Evolutionary conservation across 2,329 filamentous ascomycete species (phyloP).

Genomic region (Trichoderma semiorbis): DNA sequence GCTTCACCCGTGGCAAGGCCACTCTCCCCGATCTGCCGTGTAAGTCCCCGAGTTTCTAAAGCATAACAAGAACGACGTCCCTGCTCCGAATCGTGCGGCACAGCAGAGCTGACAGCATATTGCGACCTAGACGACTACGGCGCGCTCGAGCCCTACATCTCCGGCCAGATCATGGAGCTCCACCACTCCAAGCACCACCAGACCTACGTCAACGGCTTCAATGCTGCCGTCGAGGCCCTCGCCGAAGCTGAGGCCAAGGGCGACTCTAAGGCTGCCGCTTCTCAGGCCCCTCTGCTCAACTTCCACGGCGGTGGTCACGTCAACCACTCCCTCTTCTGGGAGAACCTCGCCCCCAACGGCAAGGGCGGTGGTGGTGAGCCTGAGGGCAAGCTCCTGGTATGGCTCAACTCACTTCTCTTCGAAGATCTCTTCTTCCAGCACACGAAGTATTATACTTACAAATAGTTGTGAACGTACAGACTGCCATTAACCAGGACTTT

Average conservation of each 20-base stretch:
- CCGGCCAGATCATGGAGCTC: slow-evolving; percentile 91
- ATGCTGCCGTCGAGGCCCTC: slow-evolving; percentile 71
- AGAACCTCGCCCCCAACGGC: slow-evolving; percentile 68
- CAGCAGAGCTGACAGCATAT: not conserved
- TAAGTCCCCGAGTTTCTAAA: slow-evolving; percentile 32
- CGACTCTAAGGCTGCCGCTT: slow-evolving; percentile 50
- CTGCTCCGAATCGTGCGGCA: not conserved
- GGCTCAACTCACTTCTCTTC: not conserved
- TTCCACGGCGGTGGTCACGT: slow-evolving; percentile 85
- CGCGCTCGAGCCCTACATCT: slow-evolving; percentile 81
- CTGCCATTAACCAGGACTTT: slow-evolving; percentile 63
- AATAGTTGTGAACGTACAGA: slow-evolving; percentile 27
- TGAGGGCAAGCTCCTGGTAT: slow-evolving; percentile 56
- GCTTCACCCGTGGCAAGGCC: slow-evolving; percentile 81
- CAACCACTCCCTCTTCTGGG: slow-evolving; percentile 86
- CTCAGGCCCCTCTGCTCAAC: slow-evolving; percentile 57
- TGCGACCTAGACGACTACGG: slow-evolving; percentile 77
- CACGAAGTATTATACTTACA: not conserved
- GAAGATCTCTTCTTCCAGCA: not conserved
- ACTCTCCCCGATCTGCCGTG: slow-evolving; percentile 83
- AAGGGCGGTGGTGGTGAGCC: slow-evolving; percentile 61
- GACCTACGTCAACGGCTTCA: slow-evolving; percentile 88
- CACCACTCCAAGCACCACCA: slow-evolving; percentile 95
- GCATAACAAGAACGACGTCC: not conserved
- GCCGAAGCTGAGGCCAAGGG: slow-evolving; percentile 62